Conservation (phyloP, 2,329 filamentous ascomycete species). For the Chaetomium olivaceum region DNA sequence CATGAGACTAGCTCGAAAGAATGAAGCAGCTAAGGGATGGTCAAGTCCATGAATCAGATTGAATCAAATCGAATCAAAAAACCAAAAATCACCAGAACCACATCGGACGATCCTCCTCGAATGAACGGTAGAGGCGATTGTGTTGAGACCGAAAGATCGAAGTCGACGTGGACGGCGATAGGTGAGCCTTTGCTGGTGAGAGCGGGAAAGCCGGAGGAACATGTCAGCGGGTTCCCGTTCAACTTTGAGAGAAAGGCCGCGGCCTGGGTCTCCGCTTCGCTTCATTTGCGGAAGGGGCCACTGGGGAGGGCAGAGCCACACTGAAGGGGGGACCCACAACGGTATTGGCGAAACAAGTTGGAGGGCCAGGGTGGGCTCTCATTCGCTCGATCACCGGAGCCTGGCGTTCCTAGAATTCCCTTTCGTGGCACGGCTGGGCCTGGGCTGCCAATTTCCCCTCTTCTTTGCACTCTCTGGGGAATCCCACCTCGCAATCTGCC, state of each 20-base stretch:
- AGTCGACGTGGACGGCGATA: slow-evolving; percentile 28
- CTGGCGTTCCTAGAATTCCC: slow-evolving; percentile 27
- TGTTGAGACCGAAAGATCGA: slow-evolving; percentile 21
- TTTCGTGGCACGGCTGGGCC: slow-evolving; percentile 22
- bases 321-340: slow-evolving; percentile 27
- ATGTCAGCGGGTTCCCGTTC: slow-evolving; percentile 10
- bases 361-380: slow-evolving; percentile 24
- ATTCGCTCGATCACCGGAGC: slow-evolving; percentile 29
- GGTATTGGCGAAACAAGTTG: slow-evolving; percentile 33
- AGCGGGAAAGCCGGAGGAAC: slow-evolving; percentile 26
- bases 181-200: slow-evolving; percentile 25
- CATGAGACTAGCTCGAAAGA: slow-evolving; percentile 34
- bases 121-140: slow-evolving; percentile 12
- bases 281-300: slow-evolving; percentile 35
- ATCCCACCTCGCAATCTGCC: slow-evolving; percentile 19
- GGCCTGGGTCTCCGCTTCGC: slow-evolving; percentile 20
- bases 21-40: slow-evolving; percentile 21
- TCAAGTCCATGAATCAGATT: background rate
- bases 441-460: slow-evolving; percentile 26
- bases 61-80: background rate
- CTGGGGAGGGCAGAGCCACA: slow-evolving; percentile 26
- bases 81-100: slow-evolving; percentile 9
- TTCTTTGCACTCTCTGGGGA: slow-evolving; percentile 5
- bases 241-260: slow-evolving; percentile 29
- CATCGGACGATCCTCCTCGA: slow-evolving; percentile 7